A percentile compares a stretch with the other conserved stretches of the same genome.
Evolutionary conservation across 2,329 filamentous ascomycete species (phyloP).

Genomic region (Lachnellula occidentalis): DNA sequence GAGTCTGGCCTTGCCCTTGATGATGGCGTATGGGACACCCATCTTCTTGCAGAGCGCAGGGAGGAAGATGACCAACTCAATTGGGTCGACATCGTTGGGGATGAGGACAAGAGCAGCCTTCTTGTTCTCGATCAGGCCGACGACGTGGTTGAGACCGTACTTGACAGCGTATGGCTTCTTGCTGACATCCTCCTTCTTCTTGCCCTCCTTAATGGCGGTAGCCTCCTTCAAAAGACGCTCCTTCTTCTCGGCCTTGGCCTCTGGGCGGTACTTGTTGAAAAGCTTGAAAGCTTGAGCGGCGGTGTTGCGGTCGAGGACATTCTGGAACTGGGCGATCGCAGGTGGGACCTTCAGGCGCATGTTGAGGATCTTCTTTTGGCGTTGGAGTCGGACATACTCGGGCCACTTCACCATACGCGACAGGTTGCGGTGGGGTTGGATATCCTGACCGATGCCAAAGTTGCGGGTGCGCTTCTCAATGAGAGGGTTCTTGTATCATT

Average conservation of each 20-base stretch:
- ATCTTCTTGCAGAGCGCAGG: constrained; percentile 99
- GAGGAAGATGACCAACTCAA: constrained; percentile 98
- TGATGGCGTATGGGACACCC: constrained; percentile 97
- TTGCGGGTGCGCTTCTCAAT: constrained; percentile 97
- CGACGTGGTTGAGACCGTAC: constrained; percentile 99
- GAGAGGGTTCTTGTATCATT: constrained; percentile 76
- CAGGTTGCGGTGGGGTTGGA: constrained; percentile 93
- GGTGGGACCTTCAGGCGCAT: constrained; percentile 98
- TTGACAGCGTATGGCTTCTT: constrained; percentile 99
- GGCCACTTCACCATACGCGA: constrained; percentile 99
- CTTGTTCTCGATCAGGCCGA: constrained; percentile 98
- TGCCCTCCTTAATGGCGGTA: constrained; percentile 93
- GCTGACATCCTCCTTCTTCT: constrained; percentile 99
- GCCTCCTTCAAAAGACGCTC: constrained; percentile 98
- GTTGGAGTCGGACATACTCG: constrained; percentile 94
- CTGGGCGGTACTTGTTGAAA: constrained; percentile 99
- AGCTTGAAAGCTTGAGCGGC: constrained; percentile 98
- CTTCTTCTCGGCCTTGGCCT: constrained; percentile 99
- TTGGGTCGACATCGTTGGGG: constrained; percentile 98
- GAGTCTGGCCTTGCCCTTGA: constrained; percentile 99
- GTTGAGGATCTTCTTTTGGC: constrained; percentile 86
- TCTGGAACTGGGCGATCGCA: constrained; percentile 94
- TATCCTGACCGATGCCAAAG: constrained; percentile 98
- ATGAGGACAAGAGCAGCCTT: constrained; percentile 98
- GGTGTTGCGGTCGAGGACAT: constrained; percentile 93